Percentiles rank a stretch among this genome's conserved stretches.
phyloP scores from a whole-genome alignment of 2,329 filamentous ascomycete species.

The Microsporum audouinii region DNA sequence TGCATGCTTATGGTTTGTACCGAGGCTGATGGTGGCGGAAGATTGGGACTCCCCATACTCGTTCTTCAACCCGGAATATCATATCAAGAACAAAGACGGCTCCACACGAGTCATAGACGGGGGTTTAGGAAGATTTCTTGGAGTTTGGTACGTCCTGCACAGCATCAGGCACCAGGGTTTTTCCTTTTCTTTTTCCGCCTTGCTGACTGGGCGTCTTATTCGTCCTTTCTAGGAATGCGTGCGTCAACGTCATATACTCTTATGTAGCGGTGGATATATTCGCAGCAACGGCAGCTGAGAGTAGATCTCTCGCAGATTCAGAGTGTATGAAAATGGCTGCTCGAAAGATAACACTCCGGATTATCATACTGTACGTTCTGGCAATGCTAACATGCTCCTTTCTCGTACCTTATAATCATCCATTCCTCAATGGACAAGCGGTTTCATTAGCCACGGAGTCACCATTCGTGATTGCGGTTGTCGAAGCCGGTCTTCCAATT shows the following conservation, averaged over 20 bases:
- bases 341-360: conserved; percentile 33
- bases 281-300: conserved; percentile 35
- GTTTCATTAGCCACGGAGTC: conserved; percentile 28
- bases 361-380: conserved; percentile 34
- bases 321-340: conserved; percentile 38
- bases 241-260: conserved; percentile 32
- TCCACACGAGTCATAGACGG: conserved; percentile 24
- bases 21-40: conserved; percentile 7
- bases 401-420: conserved; percentile 34
- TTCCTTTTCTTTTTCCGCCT: not conserved
- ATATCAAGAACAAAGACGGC: conserved; percentile 23
- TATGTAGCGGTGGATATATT: conserved; percentile 36
- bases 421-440: conserved; percentile 30
- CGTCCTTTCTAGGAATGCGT: conserved; percentile 30
- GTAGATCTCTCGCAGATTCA: conserved; percentile 29
- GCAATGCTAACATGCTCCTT: conserved; percentile 34
- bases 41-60: conserved; percentile 29
- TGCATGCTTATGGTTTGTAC: not conserved
- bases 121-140: conserved; percentile 27
- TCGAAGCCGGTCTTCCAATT: conserved; percentile 28
- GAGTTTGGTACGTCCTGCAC: conserved; percentile 26
- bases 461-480: conserved; percentile 32
- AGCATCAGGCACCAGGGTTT: not conserved
- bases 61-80: conserved; percentile 28
- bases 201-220: not conserved